These are phyloP conservation scores for Helianthus annuus DNA, from an alignment of 129 eudicot genomes.

Conservation along the genomic window HanXRQr2.0-SUNRISE NC_035444.2:67871057-67871556, in stretches of 20 bases:
- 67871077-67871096: slow-evolving; percentile 30
- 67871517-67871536: not conserved
- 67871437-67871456: slow-evolving; percentile 97
- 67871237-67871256: slow-evolving; percentile 25
- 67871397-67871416: slow-evolving; percentile 47
- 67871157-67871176: not conserved
- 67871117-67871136: slow-evolving; percentile 31
- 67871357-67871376: slow-evolving; percentile 80
- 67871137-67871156: not conserved
- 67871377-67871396: slow-evolving; percentile 85
- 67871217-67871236: slow-evolving; percentile 20
- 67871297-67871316: too few relatives aligned
- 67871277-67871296: slow-evolving; percentile 19
- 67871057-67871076: slow-evolving; percentile 17
- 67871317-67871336: slow-evolving; percentile 33
- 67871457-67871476: slow-evolving; percentile 64
- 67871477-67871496: slow-evolving; percentile 80
- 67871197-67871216: slow-evolving; percentile 10
- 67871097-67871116: slow-evolving; percentile 24
- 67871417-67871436: slow-evolving; percentile 72
- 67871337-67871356: slow-evolving; percentile 95
- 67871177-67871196: not conserved
- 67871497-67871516: slow-evolving; percentile 54
- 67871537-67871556: not conserved
- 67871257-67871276: slow-evolving; percentile 16